These are phyloP conservation scores for Penicillium decumbens DNA, from an alignment of 2,329 filamentous ascomycete species.

Conservation along the genomic window DNA sequence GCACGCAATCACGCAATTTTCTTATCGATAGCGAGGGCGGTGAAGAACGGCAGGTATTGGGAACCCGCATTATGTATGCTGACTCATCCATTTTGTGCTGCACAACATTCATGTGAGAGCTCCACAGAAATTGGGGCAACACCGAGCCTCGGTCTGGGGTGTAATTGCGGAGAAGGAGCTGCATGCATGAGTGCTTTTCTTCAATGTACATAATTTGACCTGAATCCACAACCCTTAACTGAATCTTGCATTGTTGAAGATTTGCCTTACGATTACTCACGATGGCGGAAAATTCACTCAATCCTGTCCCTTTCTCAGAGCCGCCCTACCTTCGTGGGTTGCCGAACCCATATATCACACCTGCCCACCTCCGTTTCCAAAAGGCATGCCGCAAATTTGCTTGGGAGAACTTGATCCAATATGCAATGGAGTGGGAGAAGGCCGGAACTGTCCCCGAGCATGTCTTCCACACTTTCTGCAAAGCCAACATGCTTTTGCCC, in stretches of 20 bases:
- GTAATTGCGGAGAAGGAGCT: conserved; percentile 14
- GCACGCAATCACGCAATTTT: conserved; percentile 27
- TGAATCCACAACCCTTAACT: not conserved
- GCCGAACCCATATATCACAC: conserved; percentile 67
- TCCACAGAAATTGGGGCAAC: not conserved
- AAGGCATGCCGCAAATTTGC: conserved; percentile 64
- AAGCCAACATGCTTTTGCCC: conserved; percentile 65
- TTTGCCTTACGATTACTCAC: not conserved
- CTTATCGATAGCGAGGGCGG: conserved; percentile 26
- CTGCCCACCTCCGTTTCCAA: conserved; percentile 63
- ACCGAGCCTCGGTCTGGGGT: conserved; percentile 12
- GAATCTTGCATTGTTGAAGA: not conserved
- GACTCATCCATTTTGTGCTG: not conserved
- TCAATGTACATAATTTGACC: not conserved
- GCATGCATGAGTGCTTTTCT: not conserved
- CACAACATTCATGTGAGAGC: conserved; percentile 6
- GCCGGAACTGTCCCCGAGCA: conserved; percentile 59
- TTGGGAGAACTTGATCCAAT: conserved; percentile 56
- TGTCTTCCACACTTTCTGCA: conserved; percentile 61
- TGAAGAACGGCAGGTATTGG: conserved; percentile 4
- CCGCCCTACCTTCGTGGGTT: conserved; percentile 66
- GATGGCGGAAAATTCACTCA: conserved; percentile 30
- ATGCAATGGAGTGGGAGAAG: conserved; percentile 67
- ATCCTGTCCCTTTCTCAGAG: conserved; percentile 63
- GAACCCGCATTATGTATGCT: not conserved